Base-by-base conservation (phyloP, 164 flowering plant species). In the Umbellularia californica region DNA sequence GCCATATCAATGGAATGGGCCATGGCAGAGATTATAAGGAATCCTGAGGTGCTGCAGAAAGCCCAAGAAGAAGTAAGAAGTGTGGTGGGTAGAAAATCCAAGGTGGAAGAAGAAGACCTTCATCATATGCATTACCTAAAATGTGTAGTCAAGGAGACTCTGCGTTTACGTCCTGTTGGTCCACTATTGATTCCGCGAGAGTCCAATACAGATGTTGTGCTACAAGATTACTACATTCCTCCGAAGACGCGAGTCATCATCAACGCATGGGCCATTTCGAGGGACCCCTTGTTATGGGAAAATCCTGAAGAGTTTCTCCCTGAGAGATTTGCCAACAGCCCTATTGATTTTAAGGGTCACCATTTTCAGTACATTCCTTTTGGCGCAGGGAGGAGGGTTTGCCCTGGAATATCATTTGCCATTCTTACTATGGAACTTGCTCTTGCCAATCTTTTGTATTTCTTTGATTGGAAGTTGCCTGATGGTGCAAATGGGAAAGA, bases 1-100 rank as follows among this genome's bases (percentile, higher is more conserved):
- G 22, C 75, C 13, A 15, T 68, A 12, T 17, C 35, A 12, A 6
- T 72, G 5, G 75, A 63, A 20, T 72, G 75, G 75, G 47, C 69
- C 9, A 72, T 72, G 60, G 23, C 75, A 64, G 69, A 63, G 58
- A 58, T 72, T 2, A 5, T 64, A 27, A 63, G 35, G 23, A 5
- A 63, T 19, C 75, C 75, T 3, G 24, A 15, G 2, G 28, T 24
- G 23, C 64, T 72, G 69, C 19, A 41, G 69, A 72, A 64, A 25
- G 75, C 69, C 3, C 69, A 72, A 64, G 35, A n/a, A n/a, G 69
- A 72, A 28, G 68, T 72, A 25, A 72, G 75, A 64, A 12, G 35
- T 0, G 23, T 35, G 20, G 3, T 47, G 7, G 75, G 75, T 1
- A 23, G 20, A 9, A 63, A 72, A 23, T 19, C 19, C 1, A n/a